Evolutionary conservation across 768 basidiomycete genomes (phyloP).

Genomic region (Tubosaeta brunneosetosa): DNA sequence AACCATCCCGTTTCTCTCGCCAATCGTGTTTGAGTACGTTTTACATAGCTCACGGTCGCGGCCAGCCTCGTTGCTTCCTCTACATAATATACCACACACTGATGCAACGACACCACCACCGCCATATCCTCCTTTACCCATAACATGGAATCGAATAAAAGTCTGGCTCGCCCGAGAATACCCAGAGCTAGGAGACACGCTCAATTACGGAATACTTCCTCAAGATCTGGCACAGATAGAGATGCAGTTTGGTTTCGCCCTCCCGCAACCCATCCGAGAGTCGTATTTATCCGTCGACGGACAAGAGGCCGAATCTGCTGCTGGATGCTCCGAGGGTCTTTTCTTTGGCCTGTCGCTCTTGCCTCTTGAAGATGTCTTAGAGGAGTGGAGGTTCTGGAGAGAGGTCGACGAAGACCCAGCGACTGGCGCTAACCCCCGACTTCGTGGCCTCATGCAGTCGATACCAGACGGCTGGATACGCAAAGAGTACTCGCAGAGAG

Average conservation of each 20-base stretch:
- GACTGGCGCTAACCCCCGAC: constrained; percentile 72
- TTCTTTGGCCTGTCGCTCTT: constrained; percentile 95
- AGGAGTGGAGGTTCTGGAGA: constrained; percentile 97
- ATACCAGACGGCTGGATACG: constrained; percentile 89
- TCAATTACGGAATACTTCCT: constrained; percentile 85
- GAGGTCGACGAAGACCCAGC: constrained; percentile 85
- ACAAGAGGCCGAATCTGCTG: constrained; percentile 87
- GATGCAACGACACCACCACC: constrained; percentile 34
- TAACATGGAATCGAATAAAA: constrained; percentile 81
- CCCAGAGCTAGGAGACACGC: constrained; percentile 92
- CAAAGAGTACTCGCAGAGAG: constrained; percentile 84
- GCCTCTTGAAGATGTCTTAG: constrained; percentile 86
- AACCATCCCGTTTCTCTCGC: constrained; percentile 2
- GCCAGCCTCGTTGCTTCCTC: constrained; percentile 59
- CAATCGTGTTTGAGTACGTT: constrained; percentile 2
- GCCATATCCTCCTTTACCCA: constrained; percentile 71
- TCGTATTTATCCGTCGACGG: constrained; percentile 87
- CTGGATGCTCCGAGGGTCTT: constrained; percentile 84
- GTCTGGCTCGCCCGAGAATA: constrained; percentile 82
- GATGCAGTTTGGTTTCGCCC: constrained; percentile 74
- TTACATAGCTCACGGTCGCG: constrained; percentile 39
- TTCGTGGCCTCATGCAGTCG: constrained; percentile 78
- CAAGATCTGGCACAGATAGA: constrained; percentile 79
- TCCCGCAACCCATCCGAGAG: constrained; percentile 87
- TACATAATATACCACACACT: constrained; percentile 52